Conservation (phyloP, 345 rosid genomes). For the Arabis hirsuta region DNA sequence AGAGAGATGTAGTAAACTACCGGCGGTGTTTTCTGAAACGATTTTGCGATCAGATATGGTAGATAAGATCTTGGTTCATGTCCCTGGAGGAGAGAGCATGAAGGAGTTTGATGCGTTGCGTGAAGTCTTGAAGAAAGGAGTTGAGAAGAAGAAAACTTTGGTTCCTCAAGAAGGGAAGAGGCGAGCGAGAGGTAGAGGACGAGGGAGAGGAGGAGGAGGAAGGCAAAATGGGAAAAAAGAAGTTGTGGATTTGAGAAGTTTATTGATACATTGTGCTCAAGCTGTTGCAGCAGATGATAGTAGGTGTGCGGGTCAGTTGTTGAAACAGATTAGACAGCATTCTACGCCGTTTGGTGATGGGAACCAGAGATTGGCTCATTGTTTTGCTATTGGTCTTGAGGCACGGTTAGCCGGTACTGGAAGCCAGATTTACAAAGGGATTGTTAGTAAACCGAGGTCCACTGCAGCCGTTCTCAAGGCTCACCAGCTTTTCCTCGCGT, state of each 20-base stretch:
- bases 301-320: constrained; percentile 63
- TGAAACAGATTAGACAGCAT: constrained; percentile 81
- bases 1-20: constrained; percentile 74
- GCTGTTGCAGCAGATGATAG: constrained; percentile 77
- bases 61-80: constrained; percentile 69
- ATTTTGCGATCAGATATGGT: constrained; percentile 63
- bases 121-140: constrained; percentile 58
- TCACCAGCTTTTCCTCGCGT: constrained; percentile 70
- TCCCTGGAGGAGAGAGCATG: constrained; percentile 40
- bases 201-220: constrained; percentile 52
- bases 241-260: constrained; percentile 84
- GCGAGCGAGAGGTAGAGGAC: constrained; percentile 52
- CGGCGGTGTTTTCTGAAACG: constrained; percentile 66
- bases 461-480: constrained; percentile 84
- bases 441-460: constrained; percentile 61
- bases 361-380: constrained; percentile 82
- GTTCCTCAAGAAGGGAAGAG: constrained; percentile 41
- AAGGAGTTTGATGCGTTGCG: constrained; percentile 56
- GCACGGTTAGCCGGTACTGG: constrained; percentile 84
- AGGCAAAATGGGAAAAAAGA: constrained; percentile 56
- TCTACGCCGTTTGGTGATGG: constrained; percentile 87
- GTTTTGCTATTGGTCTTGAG: constrained; percentile 83
- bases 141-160: constrained; percentile 47
- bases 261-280: constrained; percentile 82
- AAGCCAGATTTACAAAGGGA: constrained; percentile 67